Percentiles rank a stretch among this genome's conserved stretches.
Evolutionary conservation across 1,139 yeast species (phyloP).

Genomic region (Sugiyamaella novakii): DNA sequence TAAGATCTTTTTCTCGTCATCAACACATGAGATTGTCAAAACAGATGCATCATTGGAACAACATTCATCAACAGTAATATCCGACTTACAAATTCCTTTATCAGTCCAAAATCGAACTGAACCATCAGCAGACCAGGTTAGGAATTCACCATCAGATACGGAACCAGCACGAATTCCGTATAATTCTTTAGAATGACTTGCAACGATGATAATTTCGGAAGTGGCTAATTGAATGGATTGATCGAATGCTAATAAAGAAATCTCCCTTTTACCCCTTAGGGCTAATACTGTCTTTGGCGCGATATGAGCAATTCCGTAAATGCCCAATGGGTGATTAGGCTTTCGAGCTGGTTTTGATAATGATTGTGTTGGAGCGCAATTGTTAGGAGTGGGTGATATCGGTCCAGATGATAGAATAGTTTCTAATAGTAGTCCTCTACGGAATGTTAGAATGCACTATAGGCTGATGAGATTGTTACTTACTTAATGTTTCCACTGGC

Average conservation of each 20-base stretch:
- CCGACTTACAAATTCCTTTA: slow-evolving; percentile 26
- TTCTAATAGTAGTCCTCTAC: slow-evolving; percentile 20
- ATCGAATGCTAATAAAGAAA: slow-evolving; percentile 7
- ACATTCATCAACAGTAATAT: slow-evolving; percentile 7
- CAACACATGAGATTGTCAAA: slow-evolving; percentile 25
- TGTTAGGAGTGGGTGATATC: slow-evolving; percentile 3
- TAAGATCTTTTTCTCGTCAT: slow-evolving; percentile 14
- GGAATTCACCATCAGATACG: slow-evolving; percentile 23
- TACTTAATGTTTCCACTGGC: slow-evolving; percentile 20
- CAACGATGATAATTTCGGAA: not conserved
- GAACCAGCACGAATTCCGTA: slow-evolving; percentile 27
- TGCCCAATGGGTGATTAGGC: slow-evolving; percentile 1
- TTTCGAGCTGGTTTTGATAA: slow-evolving; percentile 3
- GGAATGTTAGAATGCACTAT: no score
- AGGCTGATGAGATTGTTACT: no score
- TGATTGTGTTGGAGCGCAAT: not conserved
- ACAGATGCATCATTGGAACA: slow-evolving; percentile 14
- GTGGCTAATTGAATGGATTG: not conserved
- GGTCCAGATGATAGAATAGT: slow-evolving; percentile 20
- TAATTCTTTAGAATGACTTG: slow-evolving; percentile 25
- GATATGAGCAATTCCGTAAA: slow-evolving; percentile 6
- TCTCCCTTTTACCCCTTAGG: slow-evolving; percentile 20
- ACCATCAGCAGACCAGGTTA: slow-evolving; percentile 39
- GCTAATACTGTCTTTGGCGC: slow-evolving; percentile 2
- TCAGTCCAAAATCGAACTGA: slow-evolving; percentile 30